Evolutionary conservation across 2,329 filamentous ascomycete genomes (phyloP).

Genomic region (Exophiala sp.): DNA sequence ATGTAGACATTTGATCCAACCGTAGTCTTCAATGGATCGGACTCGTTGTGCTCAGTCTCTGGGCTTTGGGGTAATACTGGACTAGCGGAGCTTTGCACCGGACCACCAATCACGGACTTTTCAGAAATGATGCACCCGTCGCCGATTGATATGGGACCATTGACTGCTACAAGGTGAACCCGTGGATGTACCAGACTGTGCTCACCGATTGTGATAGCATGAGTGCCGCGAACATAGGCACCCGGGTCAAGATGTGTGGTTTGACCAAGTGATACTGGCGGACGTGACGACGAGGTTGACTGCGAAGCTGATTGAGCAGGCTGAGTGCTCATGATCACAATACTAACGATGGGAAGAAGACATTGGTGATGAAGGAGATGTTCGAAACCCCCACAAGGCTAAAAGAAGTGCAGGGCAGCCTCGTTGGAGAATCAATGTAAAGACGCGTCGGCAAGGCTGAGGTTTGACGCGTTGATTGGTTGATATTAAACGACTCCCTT

Average conservation of each 20-base stretch:
- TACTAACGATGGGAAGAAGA: neutral
- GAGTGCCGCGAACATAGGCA: constrained; percentile 60
- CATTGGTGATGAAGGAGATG: too few relatives aligned
- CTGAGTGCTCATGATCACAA: constrained; percentile 12
- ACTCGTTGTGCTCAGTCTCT: constrained; percentile 10
- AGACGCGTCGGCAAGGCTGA: constrained; percentile 8
- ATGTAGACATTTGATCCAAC: constrained; percentile 41
- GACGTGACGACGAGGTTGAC: constrained; percentile 27
- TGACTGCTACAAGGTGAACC: constrained; percentile 70
- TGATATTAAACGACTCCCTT: neutral
- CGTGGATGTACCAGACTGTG: constrained; percentile 85
- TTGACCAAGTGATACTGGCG: constrained; percentile 33
- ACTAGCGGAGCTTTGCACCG: constrained; percentile 37
- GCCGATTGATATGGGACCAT: constrained; percentile 76
- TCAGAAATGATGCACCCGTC: constrained; percentile 81
- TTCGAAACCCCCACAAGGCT: too few relatives aligned
- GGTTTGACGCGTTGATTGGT: constrained; percentile 18
- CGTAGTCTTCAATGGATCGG: constrained; percentile 28
- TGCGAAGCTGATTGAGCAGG: constrained; percentile 1
- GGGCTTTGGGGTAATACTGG: constrained; percentile 10
- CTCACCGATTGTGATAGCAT: constrained; percentile 74
- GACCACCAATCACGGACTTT: constrained; percentile 40
- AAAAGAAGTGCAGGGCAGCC: neutral
- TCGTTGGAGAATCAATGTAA: neutral
- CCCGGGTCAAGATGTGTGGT: constrained; percentile 45